phyloP scores from a whole-genome alignment of 208 protist species.

The Crithidia fasciculata region DNA sequence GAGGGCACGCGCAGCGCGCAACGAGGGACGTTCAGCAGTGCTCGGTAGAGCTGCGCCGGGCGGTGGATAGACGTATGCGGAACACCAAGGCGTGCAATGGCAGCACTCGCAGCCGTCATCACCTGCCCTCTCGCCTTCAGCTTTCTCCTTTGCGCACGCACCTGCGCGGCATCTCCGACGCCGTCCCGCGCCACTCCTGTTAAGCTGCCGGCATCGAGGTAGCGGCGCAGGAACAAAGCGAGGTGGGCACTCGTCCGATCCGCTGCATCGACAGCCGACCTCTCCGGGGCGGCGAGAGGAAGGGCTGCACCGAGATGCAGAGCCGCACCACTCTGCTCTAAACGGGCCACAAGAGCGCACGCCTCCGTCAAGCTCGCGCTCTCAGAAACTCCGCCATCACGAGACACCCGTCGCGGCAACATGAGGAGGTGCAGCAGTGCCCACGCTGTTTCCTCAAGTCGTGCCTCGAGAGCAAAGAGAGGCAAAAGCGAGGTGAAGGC shows the following conservation, averaged over 20 bases:
- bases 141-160: neutral
- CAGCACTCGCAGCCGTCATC: too few relatives aligned
- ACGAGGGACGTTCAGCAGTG: constrained; percentile 49
- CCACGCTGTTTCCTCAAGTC: constrained; percentile 37
- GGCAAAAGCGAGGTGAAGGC: constrained; percentile 49
- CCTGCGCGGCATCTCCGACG: neutral
- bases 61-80: constrained; percentile 6
- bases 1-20: constrained; percentile 2
- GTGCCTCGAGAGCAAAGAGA: constrained; percentile 47
- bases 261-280: neutral
- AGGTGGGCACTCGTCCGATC: neutral
- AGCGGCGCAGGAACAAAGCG: constrained; percentile 19
- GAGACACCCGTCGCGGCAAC: neutral
- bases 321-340: constrained; percentile 21
- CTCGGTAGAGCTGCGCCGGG: constrained; percentile 36
- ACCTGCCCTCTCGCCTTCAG: too few relatives aligned
- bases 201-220: neutral
- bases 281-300: neutral
- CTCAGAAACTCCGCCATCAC: neutral
- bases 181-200: neutral
- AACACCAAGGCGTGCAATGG: neutral
- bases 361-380: constrained; percentile 22
- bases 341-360: constrained; percentile 26
- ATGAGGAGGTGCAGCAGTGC: constrained; percentile 38
- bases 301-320: constrained; percentile 14